These are phyloP conservation scores for Senna tora DNA, from an alignment of 306 rosid species.

Conservation along the genomic window DNA sequence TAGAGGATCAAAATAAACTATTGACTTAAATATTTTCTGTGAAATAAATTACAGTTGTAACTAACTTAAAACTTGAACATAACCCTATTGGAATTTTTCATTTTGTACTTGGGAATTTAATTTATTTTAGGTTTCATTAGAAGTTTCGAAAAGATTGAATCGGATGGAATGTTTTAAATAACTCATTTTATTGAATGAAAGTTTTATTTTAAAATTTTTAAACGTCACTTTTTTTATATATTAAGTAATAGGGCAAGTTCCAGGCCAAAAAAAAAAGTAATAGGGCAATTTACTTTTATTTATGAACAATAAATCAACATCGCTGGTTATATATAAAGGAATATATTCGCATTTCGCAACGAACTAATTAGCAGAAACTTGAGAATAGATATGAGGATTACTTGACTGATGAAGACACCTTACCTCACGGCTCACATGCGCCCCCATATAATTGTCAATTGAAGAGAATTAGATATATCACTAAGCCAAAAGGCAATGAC, in stretches of 20 bases:
- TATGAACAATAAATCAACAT: neutral
- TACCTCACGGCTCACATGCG: conserved; percentile 39
- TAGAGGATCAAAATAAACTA: too few species aligned
- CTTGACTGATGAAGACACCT: conserved; percentile 48
- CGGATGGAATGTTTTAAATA: too few species aligned
- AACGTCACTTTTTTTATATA: too few species aligned
- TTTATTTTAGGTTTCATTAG: too few species aligned
- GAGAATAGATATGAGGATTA: conserved; percentile 37
- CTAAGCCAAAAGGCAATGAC: conserved; percentile 32
- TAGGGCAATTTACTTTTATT: too few species aligned
- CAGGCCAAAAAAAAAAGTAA: too few species aligned
- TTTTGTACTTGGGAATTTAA: neutral
- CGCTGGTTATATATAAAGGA: conserved; percentile 15
- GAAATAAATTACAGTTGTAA: neutral
- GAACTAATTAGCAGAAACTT: conserved; percentile 21
- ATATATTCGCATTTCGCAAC: conserved; percentile 33
- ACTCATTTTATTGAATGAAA: too few species aligned
- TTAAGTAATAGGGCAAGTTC: too few species aligned
- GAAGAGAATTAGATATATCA: conserved; percentile 31
- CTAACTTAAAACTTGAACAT: neutral
- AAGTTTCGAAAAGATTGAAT: too few species aligned
- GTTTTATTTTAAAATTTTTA: too few species aligned
- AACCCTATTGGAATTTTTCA: neutral
- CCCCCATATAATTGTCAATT: too few species aligned
- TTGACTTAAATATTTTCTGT: too few species aligned